Conservation (phyloP, 331 rosid species). For the Prunus yedoensis region DNA sequence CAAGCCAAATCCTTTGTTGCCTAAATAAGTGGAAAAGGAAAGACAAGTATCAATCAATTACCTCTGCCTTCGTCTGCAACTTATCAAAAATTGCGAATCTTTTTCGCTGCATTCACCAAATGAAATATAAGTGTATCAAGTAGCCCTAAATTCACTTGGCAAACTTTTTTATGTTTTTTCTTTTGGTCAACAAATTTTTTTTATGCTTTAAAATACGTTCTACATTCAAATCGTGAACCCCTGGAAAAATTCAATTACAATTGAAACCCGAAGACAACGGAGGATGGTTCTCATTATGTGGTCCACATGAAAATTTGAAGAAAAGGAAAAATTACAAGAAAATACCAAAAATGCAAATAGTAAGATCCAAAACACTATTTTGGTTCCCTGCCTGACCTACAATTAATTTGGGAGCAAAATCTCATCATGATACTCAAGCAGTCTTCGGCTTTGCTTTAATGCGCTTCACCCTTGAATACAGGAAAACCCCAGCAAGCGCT, state of each 20-base stretch:
- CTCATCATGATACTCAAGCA: conserved; percentile 34
- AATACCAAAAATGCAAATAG: neutral
- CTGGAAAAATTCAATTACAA: conserved; percentile 2
- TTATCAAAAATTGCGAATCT: too few relatives aligned
- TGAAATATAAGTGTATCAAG: too few relatives aligned
- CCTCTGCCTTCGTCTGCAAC: too few relatives aligned
- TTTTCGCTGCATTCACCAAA: too few relatives aligned
- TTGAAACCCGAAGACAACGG: neutral
- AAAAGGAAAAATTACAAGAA: conserved; percentile 4
- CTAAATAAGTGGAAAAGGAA: too few relatives aligned
- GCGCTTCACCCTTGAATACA: conserved; percentile 81
- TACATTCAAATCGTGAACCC: neutral
- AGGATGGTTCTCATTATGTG: neutral
- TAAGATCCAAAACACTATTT: neutral
- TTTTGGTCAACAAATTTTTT: too few relatives aligned
- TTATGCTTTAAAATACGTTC: neutral
- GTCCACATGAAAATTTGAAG: conserved; percentile 20
- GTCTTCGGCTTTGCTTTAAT: conserved; percentile 79
- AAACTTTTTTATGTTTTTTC: too few relatives aligned
- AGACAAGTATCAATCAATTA: too few relatives aligned
- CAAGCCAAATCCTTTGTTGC: too few relatives aligned
- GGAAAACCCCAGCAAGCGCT: conserved; percentile 90
- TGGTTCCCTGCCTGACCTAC: conserved; percentile 11
- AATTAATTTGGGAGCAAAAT: conserved; percentile 32
- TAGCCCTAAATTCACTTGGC: too few relatives aligned